Percentiles rank a stretch among this genome's conserved stretches.
phyloP scores from a whole-genome alignment of 2,329 filamentous ascomycete genomes.

The Lojkania enalia region DNA sequence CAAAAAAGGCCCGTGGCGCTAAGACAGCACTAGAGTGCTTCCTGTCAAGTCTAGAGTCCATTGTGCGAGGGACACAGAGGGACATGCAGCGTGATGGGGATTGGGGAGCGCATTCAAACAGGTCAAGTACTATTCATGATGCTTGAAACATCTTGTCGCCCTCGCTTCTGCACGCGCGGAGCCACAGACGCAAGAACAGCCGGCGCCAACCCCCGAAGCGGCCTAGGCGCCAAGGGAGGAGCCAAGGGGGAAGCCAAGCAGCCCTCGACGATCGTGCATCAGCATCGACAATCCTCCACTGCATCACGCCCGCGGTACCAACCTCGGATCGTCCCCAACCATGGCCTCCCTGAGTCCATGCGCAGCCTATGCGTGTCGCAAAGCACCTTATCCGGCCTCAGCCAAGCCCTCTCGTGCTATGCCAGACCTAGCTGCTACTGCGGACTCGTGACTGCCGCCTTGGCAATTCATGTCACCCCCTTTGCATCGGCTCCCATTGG shows the following conservation, averaged over 20 bases:
- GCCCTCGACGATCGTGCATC: conserved; percentile 1
- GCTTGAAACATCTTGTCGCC: conserved; percentile 11
- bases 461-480: conserved; percentile 31
- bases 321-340: conserved; percentile 19
- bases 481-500: conserved; percentile 29
- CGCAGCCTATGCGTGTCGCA: conserved; percentile 30
- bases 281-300: neutral
- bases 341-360: conserved; percentile 14
- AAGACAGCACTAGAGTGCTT: conserved; percentile 12
- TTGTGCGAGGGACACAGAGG: conserved; percentile 7
- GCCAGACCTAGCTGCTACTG: conserved; percentile 9
- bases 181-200: neutral
- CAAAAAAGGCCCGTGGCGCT: conserved; percentile 15
- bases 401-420: conserved; percentile 20
- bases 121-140: conserved; percentile 24
- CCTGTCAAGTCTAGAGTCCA: neutral
- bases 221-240: neutral
- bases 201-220: conserved; percentile 3
- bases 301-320: neutral
- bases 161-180: conserved; percentile 22
- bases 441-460: conserved; percentile 25
- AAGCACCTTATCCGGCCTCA: conserved; percentile 26
- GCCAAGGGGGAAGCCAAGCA: neutral
- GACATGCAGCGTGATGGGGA: conserved; percentile 16
- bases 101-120: conserved; percentile 32